Evolutionary conservation across 106 monocot genomes (phyloP), one percentile per base, ranked within the genome.

Genomic region (Dendrobium nobile): DNA sequence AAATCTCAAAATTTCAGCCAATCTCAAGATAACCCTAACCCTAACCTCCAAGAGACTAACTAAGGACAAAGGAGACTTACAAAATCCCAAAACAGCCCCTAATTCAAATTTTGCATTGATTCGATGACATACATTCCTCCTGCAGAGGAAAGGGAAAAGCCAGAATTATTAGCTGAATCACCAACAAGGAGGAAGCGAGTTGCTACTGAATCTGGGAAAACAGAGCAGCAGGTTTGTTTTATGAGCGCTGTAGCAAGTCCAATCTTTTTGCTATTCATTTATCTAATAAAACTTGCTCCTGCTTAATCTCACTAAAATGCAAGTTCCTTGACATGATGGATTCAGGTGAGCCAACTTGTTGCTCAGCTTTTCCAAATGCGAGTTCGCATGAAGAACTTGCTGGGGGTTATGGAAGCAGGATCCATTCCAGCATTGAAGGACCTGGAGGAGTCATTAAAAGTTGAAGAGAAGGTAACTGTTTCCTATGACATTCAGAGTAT

Each of bases 351-450:
- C 80, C 94, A 97, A 87, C 91, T 97, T 78, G 92, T 97, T 43
- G 94, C 94, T 33, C 97, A 97, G 81, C 92, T 97, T 61, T 97
- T 97, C 77, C 90, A 92, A 85, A 97, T 97, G 97, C 92, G 97
- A 41, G 92, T 87, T 16, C 85, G 90, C 7, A 97, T 97, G 97
- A 94, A 97, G 83, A 97, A 97, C 76, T 81, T 97, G 68, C 79
- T 97, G 94, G 97, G 94, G 13, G 87, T 78, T 59, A 90, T 97
- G 92, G 85, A 97, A 92, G 92, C 90, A 47, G 90, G 93, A 56
- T 89, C 92, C 0, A 89, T 92, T 77, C 92, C 97, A 55, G 86
- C 94, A 47, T 82, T 97, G 80, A 94, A 85, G 75, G 86, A 91
- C 82, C 90, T 97, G 9, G 92, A 94, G 80, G 94, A 97, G 26